Evolutionary conservation across 225 moss, liverwort and hornwort species (phyloP).

Genomic region (Thuidium tamariscinum): DNA sequence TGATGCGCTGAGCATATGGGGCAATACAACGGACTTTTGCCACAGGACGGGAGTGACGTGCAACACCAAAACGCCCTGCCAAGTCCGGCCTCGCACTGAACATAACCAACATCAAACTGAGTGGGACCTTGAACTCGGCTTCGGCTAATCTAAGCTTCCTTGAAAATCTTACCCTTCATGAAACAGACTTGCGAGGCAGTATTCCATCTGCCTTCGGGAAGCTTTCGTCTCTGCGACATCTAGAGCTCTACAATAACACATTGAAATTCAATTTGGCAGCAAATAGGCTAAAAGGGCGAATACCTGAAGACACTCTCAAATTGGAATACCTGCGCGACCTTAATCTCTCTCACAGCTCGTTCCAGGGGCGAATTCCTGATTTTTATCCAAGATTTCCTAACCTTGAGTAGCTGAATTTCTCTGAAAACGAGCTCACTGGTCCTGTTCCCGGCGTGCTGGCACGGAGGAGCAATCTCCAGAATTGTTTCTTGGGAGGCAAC

Average conservation of each 20-base stretch:
- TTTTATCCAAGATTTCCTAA: neutral
- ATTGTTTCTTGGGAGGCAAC: neutral
- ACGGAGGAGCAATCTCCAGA: neutral
- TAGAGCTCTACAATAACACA: conserved; percentile 3
- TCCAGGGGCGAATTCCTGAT: neutral
- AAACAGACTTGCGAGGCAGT: neutral
- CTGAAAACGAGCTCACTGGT: neutral
- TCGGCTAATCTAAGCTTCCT: neutral
- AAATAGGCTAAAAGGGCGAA: neutral
- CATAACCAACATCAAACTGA: neutral
- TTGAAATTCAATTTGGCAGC: conserved; percentile 3
- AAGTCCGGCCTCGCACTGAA: conserved; percentile 4
- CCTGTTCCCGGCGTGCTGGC: neutral
- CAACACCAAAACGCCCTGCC: neutral
- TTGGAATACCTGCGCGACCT: neutral
- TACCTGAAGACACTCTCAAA: neutral
- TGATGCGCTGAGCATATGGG: neutral
- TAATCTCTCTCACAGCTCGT: conserved; percentile 1
- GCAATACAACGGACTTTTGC: neutral
- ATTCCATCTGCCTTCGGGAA: conserved; percentile 1
- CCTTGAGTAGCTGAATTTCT: conserved; percentile 9
- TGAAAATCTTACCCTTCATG: neutral
- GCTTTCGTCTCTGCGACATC: neutral
- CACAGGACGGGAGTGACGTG: conserved; percentile 18
- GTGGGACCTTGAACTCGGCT: neutral